A percentile compares a stretch with the other conserved stretches of the same genome.
phyloP scores from a whole-genome alignment of 169 alveolate species.

The Perkinsus chesapeaki region DNA sequence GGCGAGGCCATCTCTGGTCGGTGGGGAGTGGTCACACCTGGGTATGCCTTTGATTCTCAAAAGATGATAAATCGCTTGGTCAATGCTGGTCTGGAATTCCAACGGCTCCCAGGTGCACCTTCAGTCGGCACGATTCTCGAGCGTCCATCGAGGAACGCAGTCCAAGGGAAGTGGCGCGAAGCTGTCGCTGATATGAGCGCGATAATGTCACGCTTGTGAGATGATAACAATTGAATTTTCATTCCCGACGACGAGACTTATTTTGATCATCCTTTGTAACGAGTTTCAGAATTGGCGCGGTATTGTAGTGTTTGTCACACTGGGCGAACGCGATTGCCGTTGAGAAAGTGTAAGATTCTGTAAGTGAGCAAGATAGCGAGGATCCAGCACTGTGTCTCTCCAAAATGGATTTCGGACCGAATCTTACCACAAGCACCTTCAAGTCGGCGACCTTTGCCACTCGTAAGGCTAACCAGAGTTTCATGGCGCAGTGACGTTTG shows the following conservation, averaged over 20 bases:
- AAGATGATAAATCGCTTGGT: not conserved
- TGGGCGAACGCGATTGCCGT: not conserved
- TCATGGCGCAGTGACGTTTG: constrained; percentile 1
- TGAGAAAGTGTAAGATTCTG: not conserved
- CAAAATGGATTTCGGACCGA: not conserved
- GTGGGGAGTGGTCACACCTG: not conserved
- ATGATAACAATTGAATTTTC: not conserved
- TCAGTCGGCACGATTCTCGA: not conserved
- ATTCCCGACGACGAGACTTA: no score
- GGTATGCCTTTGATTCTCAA: not conserved
- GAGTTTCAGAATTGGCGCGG: not conserved
- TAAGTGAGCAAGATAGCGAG: not conserved
- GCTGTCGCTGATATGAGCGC: not conserved
- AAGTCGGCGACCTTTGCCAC: not conserved
- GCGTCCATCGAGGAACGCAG: not conserved
- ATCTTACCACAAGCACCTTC: not conserved
- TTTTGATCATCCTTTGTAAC: not conserved
- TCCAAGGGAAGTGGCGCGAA: not conserved
- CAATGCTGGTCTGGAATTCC: not conserved
- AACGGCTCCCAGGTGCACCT: not conserved
- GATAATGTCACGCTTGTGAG: no score
- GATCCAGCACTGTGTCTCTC: not conserved
- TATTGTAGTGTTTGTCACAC: no score
- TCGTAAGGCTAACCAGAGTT: not conserved
- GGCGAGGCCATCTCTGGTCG: not conserved